phyloP scores from a whole-genome alignment of 371 early-diverging fungal species.

The Mucor indicus region DNA sequence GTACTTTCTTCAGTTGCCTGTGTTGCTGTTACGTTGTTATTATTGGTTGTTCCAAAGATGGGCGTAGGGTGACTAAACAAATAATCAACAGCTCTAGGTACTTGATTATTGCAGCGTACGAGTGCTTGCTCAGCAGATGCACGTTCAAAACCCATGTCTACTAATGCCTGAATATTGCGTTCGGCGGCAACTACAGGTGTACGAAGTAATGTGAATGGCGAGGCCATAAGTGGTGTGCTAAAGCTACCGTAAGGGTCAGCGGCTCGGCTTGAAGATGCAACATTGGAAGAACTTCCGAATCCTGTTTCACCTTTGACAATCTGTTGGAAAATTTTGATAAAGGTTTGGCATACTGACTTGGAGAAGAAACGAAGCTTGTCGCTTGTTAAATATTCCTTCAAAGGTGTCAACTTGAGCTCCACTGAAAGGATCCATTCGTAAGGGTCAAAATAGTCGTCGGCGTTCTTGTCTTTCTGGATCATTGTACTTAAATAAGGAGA shows the following conservation, averaged over 20 bases:
- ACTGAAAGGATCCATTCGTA: slow-evolving; percentile 63
- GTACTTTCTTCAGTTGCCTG: background rate
- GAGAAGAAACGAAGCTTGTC: slow-evolving; percentile 42
- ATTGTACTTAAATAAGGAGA: slow-evolving; percentile 63
- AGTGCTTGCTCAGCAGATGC: slow-evolving; percentile 80
- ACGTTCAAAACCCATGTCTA: slow-evolving; percentile 91
- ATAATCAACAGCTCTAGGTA: slow-evolving; percentile 88
- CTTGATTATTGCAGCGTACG: slow-evolving; percentile 73
- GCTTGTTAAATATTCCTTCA: slow-evolving; percentile 43
- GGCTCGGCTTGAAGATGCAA: background rate
- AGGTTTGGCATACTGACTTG: slow-evolving; percentile 42
- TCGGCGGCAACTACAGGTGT: slow-evolving; percentile 51
- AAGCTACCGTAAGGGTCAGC: slow-evolving; percentile 26
- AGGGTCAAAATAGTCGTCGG: slow-evolving; percentile 65
- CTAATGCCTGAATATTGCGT: slow-evolving; percentile 66
- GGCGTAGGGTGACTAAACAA: slow-evolving; percentile 78
- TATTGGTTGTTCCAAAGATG: slow-evolving; percentile 9
- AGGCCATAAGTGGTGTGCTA: slow-evolving; percentile 23
- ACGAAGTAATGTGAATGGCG: slow-evolving; percentile 37
- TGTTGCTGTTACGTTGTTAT: background rate
- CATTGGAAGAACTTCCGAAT: slow-evolving; percentile 10
- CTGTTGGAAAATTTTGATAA: slow-evolving; percentile 59
- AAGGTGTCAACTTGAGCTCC: slow-evolving; percentile 51
- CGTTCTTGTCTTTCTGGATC: slow-evolving; percentile 56
- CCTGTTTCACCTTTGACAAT: slow-evolving; percentile 72